Base-by-base conservation (phyloP, 2,329 filamentous ascomycete species). In the Paradendryphiella salina region DNA sequence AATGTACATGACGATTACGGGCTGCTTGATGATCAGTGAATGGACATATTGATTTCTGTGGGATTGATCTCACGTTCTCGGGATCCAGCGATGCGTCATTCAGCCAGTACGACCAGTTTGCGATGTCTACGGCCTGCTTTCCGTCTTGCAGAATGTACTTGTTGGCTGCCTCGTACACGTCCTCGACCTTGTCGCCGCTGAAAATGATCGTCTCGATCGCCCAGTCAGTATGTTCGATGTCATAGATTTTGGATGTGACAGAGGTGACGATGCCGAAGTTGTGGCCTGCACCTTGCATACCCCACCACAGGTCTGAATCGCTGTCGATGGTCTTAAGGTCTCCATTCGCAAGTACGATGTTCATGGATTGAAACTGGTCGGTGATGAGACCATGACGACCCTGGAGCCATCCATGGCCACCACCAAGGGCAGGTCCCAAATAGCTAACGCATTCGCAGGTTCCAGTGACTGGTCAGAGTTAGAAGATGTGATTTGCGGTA, bases 351-450 rank as follows among this genome's bases (percentile, higher is more conserved):
- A 82, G 72, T 0, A 83, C 80, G 1, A 84, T 60, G 17, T 79
- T 76, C 68, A 80, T 67, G 0, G 77, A 79, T n/a, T 81, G 50
- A 29, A 83, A 76, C 42, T 84, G 77, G 54, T 85, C 83, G 0
- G 77, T 66, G 2, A 81, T 67, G 2, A 85, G 75, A 1, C 82
- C 82, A 51, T 83, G 70, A 23, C 73, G 75, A 1, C 82, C 80
- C 61, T 82, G 78, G 4, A 82, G 75, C 69, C 75, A 76, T 26
- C 82, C 82, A 63, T 82, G 78, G 3, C 83, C 82, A 46, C 83
- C 83, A 2, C 83, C 83, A 0, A 85, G 76, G 0, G 73, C 80
- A 0, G 80, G 80, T 0, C 77, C 79, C 1, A 79, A 55, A 33
- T 73, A 61, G 43, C 78, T 74, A 21, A 77, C 75, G 53, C 80